A percentile compares a stretch with the other conserved stretches of the same genome.
Evolutionary conservation across 2,329 filamentous ascomycete species (phyloP).

Genomic region (Botrytis medusae): DNA sequence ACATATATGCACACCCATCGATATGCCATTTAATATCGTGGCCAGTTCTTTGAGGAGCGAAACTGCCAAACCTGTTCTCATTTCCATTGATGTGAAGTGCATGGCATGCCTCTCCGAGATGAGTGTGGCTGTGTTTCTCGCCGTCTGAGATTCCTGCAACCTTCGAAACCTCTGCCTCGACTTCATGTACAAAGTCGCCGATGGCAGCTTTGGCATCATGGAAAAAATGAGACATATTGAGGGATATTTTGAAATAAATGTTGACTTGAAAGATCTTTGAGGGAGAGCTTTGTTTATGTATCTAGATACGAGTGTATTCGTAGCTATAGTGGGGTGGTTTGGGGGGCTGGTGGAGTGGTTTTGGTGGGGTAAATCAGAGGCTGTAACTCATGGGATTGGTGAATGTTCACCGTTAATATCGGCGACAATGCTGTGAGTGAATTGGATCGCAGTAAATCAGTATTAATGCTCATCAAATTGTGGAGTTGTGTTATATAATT

Average conservation of each 20-base stretch:
- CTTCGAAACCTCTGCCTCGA: constrained; percentile 27
- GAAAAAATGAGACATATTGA: constrained; percentile 31
- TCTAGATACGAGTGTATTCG: neutral
- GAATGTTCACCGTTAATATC: constrained; percentile 13
- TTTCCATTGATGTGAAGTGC: constrained; percentile 45
- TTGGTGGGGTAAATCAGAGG: neutral
- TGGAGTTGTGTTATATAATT: neutral
- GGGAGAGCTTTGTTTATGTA: constrained; percentile 13
- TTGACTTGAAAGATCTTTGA: neutral
- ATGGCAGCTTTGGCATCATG: constrained; percentile 27
- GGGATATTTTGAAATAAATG: neutral
- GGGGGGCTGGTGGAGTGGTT: constrained; percentile 5
- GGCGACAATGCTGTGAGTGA: neutral
- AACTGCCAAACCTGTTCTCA: constrained; percentile 61
- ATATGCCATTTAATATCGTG: constrained; percentile 85
- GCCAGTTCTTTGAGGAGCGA: constrained; percentile 70
- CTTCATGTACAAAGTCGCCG: constrained; percentile 26
- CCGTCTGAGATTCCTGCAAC: constrained; percentile 38
- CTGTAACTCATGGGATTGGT: neutral
- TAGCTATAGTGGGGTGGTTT: constrained; percentile 12
- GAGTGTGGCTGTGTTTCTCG: constrained; percentile 48
- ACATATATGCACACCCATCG: constrained; percentile 81
- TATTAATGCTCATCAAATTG: neutral
- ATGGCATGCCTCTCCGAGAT: constrained; percentile 45
- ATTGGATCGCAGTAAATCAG: neutral